Conservation (phyloP, 1,284 basidiomycete species). For the Papiliotrema fonsecae region DNA sequence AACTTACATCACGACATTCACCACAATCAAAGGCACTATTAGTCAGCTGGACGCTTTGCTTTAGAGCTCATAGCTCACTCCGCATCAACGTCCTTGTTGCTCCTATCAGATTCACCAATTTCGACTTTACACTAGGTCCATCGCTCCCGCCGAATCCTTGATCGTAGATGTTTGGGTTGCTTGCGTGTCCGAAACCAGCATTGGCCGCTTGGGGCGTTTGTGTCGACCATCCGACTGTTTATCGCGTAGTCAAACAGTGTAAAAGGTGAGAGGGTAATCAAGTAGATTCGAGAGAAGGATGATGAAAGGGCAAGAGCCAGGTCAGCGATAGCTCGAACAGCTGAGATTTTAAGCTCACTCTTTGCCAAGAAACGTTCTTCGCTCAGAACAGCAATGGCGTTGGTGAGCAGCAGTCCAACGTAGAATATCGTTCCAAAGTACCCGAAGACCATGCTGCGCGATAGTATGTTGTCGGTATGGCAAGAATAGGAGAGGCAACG, state of each 20-base stretch:
- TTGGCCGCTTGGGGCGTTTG: conserved; percentile 50
- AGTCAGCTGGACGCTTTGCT: conserved; percentile 2
- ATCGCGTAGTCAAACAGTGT: no score
- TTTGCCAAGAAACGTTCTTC: conserved; percentile 91
- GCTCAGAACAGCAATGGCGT: conserved; percentile 87
- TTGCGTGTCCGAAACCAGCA: conserved; percentile 41
- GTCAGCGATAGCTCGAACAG: not conserved
- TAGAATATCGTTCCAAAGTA: conserved; percentile 48
- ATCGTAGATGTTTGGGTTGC: conserved; percentile 33
- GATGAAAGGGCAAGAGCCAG: not conserved
- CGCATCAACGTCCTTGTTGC: conserved; percentile 93
- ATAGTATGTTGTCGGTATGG: not conserved
- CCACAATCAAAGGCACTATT: conserved; percentile 76
- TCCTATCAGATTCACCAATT: conserved; percentile 83
- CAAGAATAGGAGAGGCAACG: no score
- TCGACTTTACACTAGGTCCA: conserved; percentile 73
- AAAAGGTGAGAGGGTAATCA: no score
- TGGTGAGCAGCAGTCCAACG: conserved; percentile 69
- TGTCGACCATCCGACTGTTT: conserved; percentile 86
- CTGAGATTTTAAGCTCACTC: conserved; percentile 56
- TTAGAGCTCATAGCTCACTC: conserved; percentile 57
- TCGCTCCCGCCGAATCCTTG: conserved; percentile 36
- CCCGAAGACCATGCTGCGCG: conserved; percentile 28
- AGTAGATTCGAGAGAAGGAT: no score
- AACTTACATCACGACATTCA: conserved; percentile 65